phyloP scores from a whole-genome alignment of 2,329 filamentous ascomycete genomes.

The Venturia oleaginea region DNA sequence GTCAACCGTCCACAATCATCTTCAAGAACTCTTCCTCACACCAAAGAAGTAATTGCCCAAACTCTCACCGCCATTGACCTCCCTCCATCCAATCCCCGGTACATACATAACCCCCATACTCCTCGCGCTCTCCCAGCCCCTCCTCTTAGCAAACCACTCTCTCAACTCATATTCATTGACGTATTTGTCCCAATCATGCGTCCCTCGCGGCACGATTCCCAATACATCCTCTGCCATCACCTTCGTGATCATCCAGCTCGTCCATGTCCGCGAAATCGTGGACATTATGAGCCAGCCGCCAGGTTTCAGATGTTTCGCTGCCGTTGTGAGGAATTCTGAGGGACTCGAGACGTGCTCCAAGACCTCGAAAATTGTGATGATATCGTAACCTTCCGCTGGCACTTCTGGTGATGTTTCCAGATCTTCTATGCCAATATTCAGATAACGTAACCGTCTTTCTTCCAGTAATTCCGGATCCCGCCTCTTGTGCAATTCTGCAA shows the following conservation, averaged over 20 bases:
- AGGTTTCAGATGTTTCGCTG: constrained; percentile 69
- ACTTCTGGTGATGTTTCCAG: constrained; percentile 32
- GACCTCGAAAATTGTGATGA: constrained; percentile 88
- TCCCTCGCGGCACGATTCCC: constrained; percentile 81
- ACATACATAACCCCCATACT: constrained; percentile 83
- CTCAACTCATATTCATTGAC: constrained; percentile 74
- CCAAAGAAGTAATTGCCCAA: constrained; percentile 96
- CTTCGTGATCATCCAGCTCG: constrained; percentile 87
- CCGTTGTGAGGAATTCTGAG: constrained; percentile 60
- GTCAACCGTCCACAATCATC: not conserved
- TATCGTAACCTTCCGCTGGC: constrained; percentile 48
- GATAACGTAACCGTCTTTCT: constrained; percentile 54
- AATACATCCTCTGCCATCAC: constrained; percentile 81
- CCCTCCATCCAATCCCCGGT: constrained; percentile 82
- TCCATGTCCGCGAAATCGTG: constrained; percentile 84
- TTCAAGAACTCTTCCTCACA: constrained; percentile 41
- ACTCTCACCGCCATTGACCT: constrained; percentile 70
- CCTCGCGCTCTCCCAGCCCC: constrained; percentile 49
- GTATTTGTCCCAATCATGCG: constrained; percentile 95
- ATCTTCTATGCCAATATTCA: constrained; percentile 68
- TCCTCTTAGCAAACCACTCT: constrained; percentile 35
- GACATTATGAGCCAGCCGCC: constrained; percentile 90
- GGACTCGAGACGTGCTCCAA: constrained; percentile 83
- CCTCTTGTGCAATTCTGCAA: constrained; percentile 67
- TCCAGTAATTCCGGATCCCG: constrained; percentile 59